Base-by-base conservation (phyloP, 108 stramenopile genomes). In the Nitzschia palea region DNA sequence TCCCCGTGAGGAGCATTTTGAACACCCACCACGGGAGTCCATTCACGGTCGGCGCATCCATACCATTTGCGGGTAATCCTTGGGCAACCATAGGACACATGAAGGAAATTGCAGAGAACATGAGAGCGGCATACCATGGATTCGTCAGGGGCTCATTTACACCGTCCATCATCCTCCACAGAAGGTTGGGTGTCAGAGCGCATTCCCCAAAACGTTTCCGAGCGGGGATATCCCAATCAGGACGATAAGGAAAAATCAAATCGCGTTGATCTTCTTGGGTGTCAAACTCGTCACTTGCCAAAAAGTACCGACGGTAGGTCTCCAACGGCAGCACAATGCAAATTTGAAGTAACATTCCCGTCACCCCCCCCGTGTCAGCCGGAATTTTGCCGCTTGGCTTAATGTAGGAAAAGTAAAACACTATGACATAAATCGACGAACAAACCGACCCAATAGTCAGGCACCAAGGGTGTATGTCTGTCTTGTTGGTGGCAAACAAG, bases 81-180 rank as follows among this genome's bases (percentile, higher is more conserved):
- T 18, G 30, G 12, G 62, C 15, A 8, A 32, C 26, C 62, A 32
- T 31, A 5, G 62, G 62, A 12, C 29, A 31, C 31, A 40, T 31
- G 5, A 63, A 18, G 0, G 62, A 12, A 22, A 63, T 15, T 9
- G 26, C 32, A 23, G 32, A 63, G 47, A 63, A 63, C 62, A 63
- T 63, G 14, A 63, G 23, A 48, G 33, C 29, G 45, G 17, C 31
- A 44, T 45, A 63, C 47, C 47, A 63, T 35, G 47, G 45, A 34
- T 50, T 63, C 14, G 44, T 18, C 10, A 63, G 20, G 28, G 62
- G 62, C 33, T 63, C 62, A 10, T 25, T 43, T 18, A 60, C 33
- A 18, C 74, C 74, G 5, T 44, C 48, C 74, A 76, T 76, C 25
- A 27, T 51, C 27, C 55, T 43, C 50, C 48, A 29, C 4, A 76